phyloP scores from a whole-genome alignment of 345 rosid genomes.

The Heritiera littoralis region DNA sequence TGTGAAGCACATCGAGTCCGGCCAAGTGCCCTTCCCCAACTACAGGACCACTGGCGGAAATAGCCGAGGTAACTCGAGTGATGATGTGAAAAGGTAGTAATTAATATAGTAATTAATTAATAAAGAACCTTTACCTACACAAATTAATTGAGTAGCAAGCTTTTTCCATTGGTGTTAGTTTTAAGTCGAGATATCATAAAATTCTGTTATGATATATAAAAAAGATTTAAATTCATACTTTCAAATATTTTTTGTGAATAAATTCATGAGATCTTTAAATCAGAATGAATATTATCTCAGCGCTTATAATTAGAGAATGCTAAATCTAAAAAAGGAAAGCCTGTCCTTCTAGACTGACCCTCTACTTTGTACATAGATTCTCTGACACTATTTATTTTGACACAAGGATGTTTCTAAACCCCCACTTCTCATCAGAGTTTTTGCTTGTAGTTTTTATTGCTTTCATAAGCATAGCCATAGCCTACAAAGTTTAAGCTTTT shows the following conservation, averaged over 20 bases:
- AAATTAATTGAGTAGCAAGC: no score
- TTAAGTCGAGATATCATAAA: no score
- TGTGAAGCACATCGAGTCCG: conserved; percentile 74
- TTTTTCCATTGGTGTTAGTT: no score
- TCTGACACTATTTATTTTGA: neutral
- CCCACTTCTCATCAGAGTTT: neutral
- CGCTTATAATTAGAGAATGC: neutral
- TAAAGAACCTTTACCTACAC: no score
- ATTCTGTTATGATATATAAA: no score
- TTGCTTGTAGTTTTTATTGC: neutral
- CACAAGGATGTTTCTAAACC: neutral
- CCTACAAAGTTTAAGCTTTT: neutral
- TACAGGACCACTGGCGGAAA: conserved; percentile 49
- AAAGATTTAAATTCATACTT: no score
- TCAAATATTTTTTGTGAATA: no score
- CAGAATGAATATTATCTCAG: no score
- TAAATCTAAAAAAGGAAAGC: neutral
- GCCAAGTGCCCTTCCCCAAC: conserved; percentile 75
- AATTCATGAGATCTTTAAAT: no score
- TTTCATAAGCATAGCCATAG: neutral
- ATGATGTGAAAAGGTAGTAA: conserved; percentile 45
- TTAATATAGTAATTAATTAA: neutral
- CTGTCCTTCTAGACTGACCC: neutral
- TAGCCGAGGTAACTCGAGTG: conserved; percentile 35
- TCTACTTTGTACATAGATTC: neutral